phyloP scores from a whole-genome alignment of 2,329 filamentous ascomycete species.

The Ophiostoma angusticollis region DNA sequence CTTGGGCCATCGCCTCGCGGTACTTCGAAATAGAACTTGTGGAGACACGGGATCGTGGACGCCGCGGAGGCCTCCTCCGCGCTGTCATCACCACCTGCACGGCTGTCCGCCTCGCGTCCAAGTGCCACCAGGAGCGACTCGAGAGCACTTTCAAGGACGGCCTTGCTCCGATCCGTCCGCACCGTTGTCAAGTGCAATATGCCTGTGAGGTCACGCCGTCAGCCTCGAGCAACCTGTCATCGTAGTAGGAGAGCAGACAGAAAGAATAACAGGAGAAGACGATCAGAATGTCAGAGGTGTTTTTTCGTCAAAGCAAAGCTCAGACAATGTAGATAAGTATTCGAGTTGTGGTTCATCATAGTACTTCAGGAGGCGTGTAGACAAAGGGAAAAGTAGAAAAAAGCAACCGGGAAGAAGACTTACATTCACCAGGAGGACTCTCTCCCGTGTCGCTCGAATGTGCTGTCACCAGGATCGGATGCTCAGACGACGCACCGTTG shows the following conservation, averaged over 20 bases:
- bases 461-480: conserved; percentile 47
- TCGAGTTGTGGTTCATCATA: conserved; percentile 75
- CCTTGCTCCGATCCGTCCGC: conserved; percentile 22
- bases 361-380: conserved; percentile 7
- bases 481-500: conserved; percentile 21
- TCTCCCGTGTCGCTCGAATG: conserved; percentile 90
- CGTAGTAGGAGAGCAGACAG: neutral
- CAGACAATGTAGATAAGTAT: conserved; percentile 99
- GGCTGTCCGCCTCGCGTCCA: conserved; percentile 18
- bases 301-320: conserved; percentile 70
- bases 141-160: conserved; percentile 28
- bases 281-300: conserved; percentile 19
- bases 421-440: conserved; percentile 80
- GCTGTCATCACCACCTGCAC: conserved; percentile 17
- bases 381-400: conserved; percentile 7
- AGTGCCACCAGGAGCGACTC: conserved; percentile 23
- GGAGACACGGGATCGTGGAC: conserved; percentile 26
- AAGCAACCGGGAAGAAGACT: conserved; percentile 32
- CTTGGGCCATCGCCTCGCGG: conserved; percentile 17
- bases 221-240: conserved; percentile 14
- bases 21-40: conserved; percentile 45
- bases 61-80: conserved; percentile 1
- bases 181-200: conserved; percentile 30
- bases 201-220: conserved; percentile 20
- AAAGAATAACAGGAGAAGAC: conserved; percentile 8